Evolutionary conservation across 306 rosid species (phyloP), one percentile per base, ranked within the genome.

Genomic region (Phaseolus lunatus): DNA sequence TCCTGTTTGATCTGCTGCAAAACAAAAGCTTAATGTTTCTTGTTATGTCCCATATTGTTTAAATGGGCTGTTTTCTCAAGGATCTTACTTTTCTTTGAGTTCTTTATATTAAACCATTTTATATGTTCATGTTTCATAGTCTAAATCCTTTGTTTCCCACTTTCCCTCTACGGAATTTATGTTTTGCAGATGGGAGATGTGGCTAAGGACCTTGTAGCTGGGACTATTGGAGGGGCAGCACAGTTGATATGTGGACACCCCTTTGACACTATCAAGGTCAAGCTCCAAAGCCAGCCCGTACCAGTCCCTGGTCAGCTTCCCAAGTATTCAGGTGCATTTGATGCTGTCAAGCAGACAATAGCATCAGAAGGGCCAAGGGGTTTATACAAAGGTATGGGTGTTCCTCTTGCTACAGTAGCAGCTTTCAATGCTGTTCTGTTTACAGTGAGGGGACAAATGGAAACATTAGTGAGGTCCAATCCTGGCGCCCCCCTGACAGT

Each of bases 361-460:
- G 90, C 94, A 35, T 92, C 94, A n/a, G 99, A 96, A 88, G 99
- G 99, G 15, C 78, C 90, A 24, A 67, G 94, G 27, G 98, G 99
- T 15, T 86, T 96, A 78, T 96, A 91, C 86, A 96, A 96, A 87
- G 99, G 97, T 44, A 92, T 92, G 98, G 99, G 99, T 33, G 99
- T 96, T 65, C 99, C 98, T 37, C 91, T 96, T 33, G 99, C 99
- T 12, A 96, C 98, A 0, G 99, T 96, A 48, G 98, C 99, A 19
- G 96, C 96, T 52, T 96, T 96, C 84, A 96, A 96, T 64, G 98
- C 99, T n/a, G 91, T 96, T 75, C 91, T 96, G 52, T 96, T 96
- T 75, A 47, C 97, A 1, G 99, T 85, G 19, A 91, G 96, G 86
- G 99, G 99, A 16, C 92, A 96, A 83, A 81, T 92, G 91, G 99